phyloP scores from a whole-genome alignment of 805 yeast genomes.

The Pichia gijzeniarum region DNA sequence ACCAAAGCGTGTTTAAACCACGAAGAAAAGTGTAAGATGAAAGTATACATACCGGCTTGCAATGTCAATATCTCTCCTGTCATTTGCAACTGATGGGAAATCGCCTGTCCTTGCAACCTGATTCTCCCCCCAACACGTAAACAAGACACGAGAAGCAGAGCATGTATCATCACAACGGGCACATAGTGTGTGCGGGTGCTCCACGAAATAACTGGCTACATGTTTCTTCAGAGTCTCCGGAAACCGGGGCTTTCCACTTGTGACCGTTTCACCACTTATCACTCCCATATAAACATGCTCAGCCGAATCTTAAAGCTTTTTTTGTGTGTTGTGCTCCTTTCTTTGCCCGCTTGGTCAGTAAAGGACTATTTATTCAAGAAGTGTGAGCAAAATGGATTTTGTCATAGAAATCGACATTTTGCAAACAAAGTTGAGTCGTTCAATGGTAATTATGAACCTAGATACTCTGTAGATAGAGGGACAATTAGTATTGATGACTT shows the following conservation, averaged over 20 bases:
- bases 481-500: slow-evolving; percentile 26
- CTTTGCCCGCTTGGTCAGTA: slow-evolving; percentile 32
- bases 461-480: slow-evolving; percentile 36
- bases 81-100: too few relatives aligned
- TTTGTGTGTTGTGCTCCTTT: background rate
- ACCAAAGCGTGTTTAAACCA: too few relatives aligned
- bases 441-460: slow-evolving; percentile 26
- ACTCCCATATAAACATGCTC: too few relatives aligned
- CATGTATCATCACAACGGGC: too few relatives aligned
- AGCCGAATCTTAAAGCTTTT: too few relatives aligned
- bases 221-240: too few relatives aligned
- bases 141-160: too few relatives aligned
- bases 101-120: background rate
- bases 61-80: slow-evolving; percentile 64
- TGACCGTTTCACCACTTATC: too few relatives aligned
- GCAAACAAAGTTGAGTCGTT: slow-evolving; percentile 36
- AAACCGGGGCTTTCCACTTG: too few relatives aligned
- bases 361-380: slow-evolving; percentile 65
- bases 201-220: too few relatives aligned
- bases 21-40: background rate
- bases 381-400: slow-evolving; percentile 79
- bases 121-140: too few relatives aligned
- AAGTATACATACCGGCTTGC: slow-evolving; percentile 43
- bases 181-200: too few relatives aligned
- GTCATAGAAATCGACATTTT: slow-evolving; percentile 68